These are phyloP conservation scores for Penicillium antarcticum DNA, from an alignment of 495 filamentous ascomycete species.

Conservation along the genomic window DNA sequence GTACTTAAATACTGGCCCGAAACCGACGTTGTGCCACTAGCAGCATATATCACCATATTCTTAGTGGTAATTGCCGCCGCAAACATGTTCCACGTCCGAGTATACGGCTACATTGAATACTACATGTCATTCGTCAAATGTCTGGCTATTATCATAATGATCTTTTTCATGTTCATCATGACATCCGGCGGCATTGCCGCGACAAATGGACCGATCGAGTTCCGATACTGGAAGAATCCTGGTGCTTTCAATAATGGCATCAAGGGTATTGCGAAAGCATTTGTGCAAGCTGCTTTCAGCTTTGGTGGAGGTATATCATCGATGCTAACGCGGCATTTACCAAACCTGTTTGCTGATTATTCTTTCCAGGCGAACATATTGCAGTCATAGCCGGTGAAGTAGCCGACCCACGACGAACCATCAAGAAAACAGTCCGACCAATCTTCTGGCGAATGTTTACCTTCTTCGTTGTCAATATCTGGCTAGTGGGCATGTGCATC, in stretches of 20 bases:
- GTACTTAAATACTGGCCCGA: conserved; percentile 27
- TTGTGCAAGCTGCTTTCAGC: conserved; percentile 28
- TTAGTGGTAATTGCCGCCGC: conserved; percentile 14
- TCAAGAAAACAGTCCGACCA: conserved; percentile 25
- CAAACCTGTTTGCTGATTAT: too few relatives aligned
- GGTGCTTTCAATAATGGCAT: conserved; percentile 31
- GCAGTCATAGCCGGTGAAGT: conserved; percentile 29
- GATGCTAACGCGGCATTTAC: too few relatives aligned
- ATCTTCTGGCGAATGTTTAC: conserved; percentile 34
- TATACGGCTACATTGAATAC: conserved; percentile 29
- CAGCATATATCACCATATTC: conserved; percentile 30
- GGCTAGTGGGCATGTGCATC: conserved; percentile 31
- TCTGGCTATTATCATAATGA: conserved; percentile 23
- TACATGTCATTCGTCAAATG: conserved; percentile 30
- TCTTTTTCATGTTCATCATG: conserved; percentile 33
- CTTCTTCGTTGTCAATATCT: conserved; percentile 30
- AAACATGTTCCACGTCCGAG: conserved; percentile 22
- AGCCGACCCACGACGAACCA: conserved; percentile 19
- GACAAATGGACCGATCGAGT: conserved; percentile 25
- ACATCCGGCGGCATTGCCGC: conserved; percentile 28
- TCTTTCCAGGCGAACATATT: conserved; percentile 24
- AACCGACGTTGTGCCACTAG: conserved; percentile 20
- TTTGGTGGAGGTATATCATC: conserved; percentile 28
- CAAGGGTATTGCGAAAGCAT: conserved; percentile 28
- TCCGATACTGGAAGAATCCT: conserved; percentile 26